Evolutionary conservation across 148 eudicot species (phyloP), one percentile per base, ranked within the genome.

Genomic region (Dysphania ambrosioides): DNA sequence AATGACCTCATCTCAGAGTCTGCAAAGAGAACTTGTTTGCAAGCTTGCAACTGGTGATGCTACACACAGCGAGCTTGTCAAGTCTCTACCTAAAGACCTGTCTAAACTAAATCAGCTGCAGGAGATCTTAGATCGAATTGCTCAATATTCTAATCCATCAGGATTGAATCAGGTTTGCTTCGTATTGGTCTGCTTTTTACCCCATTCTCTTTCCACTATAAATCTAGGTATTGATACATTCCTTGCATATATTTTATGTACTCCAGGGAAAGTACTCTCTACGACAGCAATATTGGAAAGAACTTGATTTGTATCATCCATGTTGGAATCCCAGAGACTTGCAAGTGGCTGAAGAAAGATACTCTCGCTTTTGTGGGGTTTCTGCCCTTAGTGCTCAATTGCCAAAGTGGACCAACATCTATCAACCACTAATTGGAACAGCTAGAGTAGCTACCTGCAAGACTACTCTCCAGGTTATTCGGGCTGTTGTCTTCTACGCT

Each of bases 271-370:
- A 85, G 86, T 96, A 96, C 83, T 86, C 90, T 66, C 78, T 96
- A 79, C 92, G 91, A 36, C 49, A 75, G 78, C 83, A 81, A 59
- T 90, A 77, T 72, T 96, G 97, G 97, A 96, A 88, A 74, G 94
- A 92, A 75, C 86, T 96, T 56, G 99, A 96, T 83, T 80, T 96
- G 70, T 96, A 96, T 82, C 97, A 96, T 85, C 95, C 94, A 26
- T 95, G 97, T 64, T 92, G 93, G 97, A 90, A 82, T 76, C 85
- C 88, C 56, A 90, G 89, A 84, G 99, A 96, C 53, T 85, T 90
- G 68, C 99, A 96, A 82, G 80, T 84, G 79, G 94, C 97, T 38
- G 99, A 96, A 78, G 99, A 96, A 78, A 87, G 96, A 80, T 96
- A 92, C 81, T 78, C 85, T 73, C 93, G 86, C 69, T 90, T 89